A percentile compares a stretch with the other conserved stretches of the same genome.
Evolutionary conservation across 2,329 filamentous ascomycete genomes (phyloP).

Genomic region (Neurospora sp.): DNA sequence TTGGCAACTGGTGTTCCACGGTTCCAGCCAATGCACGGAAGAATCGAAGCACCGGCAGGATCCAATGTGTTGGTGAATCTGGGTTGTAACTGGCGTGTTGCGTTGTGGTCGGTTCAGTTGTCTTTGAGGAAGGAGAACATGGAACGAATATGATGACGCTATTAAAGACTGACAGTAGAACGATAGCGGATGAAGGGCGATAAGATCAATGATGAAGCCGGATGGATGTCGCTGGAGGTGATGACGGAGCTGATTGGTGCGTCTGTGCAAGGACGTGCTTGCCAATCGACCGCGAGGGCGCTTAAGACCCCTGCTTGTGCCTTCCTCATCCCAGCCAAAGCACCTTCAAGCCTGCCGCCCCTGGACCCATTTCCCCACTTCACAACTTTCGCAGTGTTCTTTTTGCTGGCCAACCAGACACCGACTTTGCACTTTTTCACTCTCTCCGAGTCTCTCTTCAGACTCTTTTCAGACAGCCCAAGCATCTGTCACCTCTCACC

Average conservation of each 20-base stretch:
- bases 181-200: not conserved
- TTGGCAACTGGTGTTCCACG: not conserved
- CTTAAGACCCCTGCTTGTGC: slow-evolving; percentile 14
- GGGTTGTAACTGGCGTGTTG: not conserved
- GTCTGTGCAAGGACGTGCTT: slow-evolving; percentile 9
- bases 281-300: slow-evolving; percentile 18
- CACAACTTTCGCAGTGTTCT: not conserved
- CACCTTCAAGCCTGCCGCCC: not conserved
- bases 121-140: not conserved
- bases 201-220: slow-evolving; percentile 1
- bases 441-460: not conserved
- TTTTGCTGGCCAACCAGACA: not conserved
- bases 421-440: not conserved
- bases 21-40: not conserved
- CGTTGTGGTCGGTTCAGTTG: not conserved
- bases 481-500: not conserved
- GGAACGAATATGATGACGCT: not conserved
- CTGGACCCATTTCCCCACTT: not conserved
- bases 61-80: not conserved
- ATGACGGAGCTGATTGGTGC: slow-evolving; percentile 18
- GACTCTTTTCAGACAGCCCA: not conserved
- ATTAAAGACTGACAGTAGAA: not conserved
- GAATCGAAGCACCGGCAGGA: not conserved
- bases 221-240: slow-evolving; percentile 8
- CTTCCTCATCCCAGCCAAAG: slow-evolving; percentile 5